Percentiles rank a stretch among this genome's conserved stretches.
These are phyloP conservation scores for Apophysomyces sp. DNA, from an alignment of 371 early-diverging fungal genomes.

Conservation along the genomic window DNA sequence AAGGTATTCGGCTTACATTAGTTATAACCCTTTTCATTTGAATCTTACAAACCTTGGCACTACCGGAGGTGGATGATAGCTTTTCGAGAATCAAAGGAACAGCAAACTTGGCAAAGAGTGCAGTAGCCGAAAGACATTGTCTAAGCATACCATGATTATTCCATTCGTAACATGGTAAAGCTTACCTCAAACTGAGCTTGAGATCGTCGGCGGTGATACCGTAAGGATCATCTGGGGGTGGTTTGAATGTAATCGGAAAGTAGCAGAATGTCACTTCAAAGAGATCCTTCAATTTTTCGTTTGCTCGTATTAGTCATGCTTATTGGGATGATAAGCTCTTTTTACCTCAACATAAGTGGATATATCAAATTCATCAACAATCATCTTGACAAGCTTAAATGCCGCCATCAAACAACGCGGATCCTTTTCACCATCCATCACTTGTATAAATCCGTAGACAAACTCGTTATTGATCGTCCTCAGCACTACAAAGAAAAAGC, in stretches of 20 bases:
- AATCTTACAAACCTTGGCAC: slow-evolving; percentile 72
- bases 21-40: not conserved
- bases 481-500: slow-evolving; percentile 19
- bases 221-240: slow-evolving; percentile 91
- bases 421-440: slow-evolving; percentile 98
- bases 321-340: not conserved
- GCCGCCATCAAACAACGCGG: slow-evolving; percentile 90
- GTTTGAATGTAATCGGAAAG: slow-evolving; percentile 98
- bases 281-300: slow-evolving; percentile 61
- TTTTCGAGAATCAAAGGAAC: slow-evolving; percentile 90
- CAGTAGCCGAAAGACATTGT: slow-evolving; percentile 68
- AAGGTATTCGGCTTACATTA: not conserved
- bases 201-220: slow-evolving; percentile 92
- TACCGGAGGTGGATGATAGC: slow-evolving; percentile 78
- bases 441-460: slow-evolving; percentile 81
- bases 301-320: not conserved
- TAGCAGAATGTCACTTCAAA: slow-evolving; percentile 97
- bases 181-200: slow-evolving; percentile 67
- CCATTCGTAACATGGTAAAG: not conserved
- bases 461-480: slow-evolving; percentile 63
- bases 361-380: slow-evolving; percentile 76
- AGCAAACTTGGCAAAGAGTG: slow-evolving; percentile 76
- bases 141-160: slow-evolving; percentile 23
- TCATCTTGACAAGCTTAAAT: slow-evolving; percentile 70
- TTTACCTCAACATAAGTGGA: slow-evolving; percentile 70